A percentile compares a stretch with the other conserved stretches of the same genome.
Conservation (phyloP, 768 basidiomycete species). For the Mycena metata region DNA sequence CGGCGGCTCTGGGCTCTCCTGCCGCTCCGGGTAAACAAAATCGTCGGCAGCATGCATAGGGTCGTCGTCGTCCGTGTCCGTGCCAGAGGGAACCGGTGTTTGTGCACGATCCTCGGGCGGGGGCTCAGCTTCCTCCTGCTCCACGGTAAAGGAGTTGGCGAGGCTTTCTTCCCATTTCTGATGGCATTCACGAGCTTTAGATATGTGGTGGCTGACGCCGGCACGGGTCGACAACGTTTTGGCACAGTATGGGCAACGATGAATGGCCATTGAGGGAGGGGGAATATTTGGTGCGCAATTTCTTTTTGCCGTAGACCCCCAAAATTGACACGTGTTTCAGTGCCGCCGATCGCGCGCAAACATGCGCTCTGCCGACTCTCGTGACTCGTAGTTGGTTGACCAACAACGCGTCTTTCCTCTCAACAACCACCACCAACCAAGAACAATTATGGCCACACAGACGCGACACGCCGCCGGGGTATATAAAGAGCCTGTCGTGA, state of each 20-base stretch:
- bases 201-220: not conserved
- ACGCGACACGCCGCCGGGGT: not conserved
- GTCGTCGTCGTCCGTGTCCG: not conserved
- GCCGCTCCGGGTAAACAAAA: not conserved
- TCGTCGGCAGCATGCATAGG: not conserved
- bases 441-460: conserved; percentile 1
- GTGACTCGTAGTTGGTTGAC: not conserved
- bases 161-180: not conserved
- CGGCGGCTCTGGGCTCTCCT: not conserved
- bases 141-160: not conserved
- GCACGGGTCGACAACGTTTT: not conserved
- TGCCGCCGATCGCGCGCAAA: not conserved
- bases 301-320: not conserved
- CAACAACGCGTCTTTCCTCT: conserved; percentile 1
- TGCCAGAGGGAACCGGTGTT: too few relatives aligned
- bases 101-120: too few relatives aligned
- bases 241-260: not conserved
- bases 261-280: not conserved
- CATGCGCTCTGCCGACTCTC: not conserved
- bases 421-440: too few relatives aligned
- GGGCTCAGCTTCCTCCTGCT: too few relatives aligned
- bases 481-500: too few relatives aligned
- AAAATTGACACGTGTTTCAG: conserved; percentile 1
- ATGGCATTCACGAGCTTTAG: not conserved
- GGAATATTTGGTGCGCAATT: not conserved